phyloP scores from a whole-genome alignment of 163 green algal genomes.

The Smithsoniella earleae region DNA sequence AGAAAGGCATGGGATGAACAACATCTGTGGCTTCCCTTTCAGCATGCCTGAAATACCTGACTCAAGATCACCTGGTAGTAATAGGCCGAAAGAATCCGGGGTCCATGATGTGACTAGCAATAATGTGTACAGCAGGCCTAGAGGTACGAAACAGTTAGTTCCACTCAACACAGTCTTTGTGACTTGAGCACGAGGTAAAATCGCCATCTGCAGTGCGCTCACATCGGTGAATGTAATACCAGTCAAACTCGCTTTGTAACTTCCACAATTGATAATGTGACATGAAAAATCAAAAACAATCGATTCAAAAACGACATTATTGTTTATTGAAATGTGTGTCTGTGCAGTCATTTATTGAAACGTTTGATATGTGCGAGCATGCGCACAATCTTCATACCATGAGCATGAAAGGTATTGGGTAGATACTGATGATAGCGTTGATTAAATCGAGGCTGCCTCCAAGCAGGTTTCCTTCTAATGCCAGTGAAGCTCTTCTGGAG shows the following conservation, averaged over 20 bases:
- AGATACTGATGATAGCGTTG: conserved; percentile 2
- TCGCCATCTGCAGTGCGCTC: conserved; percentile 28
- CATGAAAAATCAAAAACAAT: too few species aligned
- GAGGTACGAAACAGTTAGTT: not conserved
- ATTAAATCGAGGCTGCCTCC: not conserved
- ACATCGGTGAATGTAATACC: too few species aligned
- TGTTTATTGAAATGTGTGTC: too few species aligned
- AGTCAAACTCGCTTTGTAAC: too few species aligned
- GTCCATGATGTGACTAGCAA: conserved; percentile 19
- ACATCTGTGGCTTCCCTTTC: not conserved
- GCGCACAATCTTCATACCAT: too few species aligned
- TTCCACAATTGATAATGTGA: too few species aligned
- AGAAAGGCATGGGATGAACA: not conserved
- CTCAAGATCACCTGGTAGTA: conserved; percentile 2
- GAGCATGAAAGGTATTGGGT: conserved; percentile 26
- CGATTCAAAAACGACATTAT: too few species aligned
- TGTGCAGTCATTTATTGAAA: too few species aligned
- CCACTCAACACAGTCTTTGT: not conserved
- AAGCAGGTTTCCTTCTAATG: too few species aligned
- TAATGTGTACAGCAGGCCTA: not conserved
- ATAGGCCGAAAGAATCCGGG: not conserved
- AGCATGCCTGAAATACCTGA: not conserved
- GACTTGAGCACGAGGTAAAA: not conserved
- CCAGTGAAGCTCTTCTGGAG: too few species aligned
- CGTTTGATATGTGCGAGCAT: too few species aligned